These are phyloP conservation scores for Solanum virginianum DNA, from an alignment of 257 asterid species.

Conservation along the genomic window DNA sequence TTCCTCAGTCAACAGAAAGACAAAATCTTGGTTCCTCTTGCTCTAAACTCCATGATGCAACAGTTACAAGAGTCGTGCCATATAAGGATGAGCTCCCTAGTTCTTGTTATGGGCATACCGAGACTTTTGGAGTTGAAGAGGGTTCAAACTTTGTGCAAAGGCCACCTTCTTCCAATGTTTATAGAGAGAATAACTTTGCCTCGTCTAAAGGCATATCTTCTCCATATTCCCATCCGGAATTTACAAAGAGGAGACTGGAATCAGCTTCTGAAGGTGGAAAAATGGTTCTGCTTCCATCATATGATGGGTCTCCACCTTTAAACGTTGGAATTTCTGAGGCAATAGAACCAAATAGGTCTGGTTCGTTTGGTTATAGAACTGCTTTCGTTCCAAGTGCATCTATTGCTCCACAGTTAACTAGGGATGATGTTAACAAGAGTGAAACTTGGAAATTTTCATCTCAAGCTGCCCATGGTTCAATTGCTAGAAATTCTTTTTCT, in stretches of 20 bases:
- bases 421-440: constrained; percentile 2
- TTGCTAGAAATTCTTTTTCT: constrained; percentile 11
- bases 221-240: constrained; percentile 3
- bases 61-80: constrained; percentile 24
- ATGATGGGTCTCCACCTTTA: constrained; percentile 3
- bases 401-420: constrained; percentile 1
- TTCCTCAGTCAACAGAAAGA: constrained; percentile 2
- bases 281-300: background rate
- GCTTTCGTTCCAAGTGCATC: constrained; percentile 7
- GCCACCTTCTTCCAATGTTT: constrained; percentile 12
- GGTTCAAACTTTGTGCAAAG: constrained; percentile 12
- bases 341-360: constrained; percentile 15
- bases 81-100: constrained; percentile 17
- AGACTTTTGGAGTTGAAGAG: constrained; percentile 8
- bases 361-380: constrained; percentile 15
- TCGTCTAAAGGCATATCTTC: constrained; percentile 11
- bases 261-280: constrained; percentile 10
- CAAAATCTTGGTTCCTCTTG: constrained; percentile 9
- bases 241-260: constrained; percentile 12
- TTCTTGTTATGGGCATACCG: constrained; percentile 11
- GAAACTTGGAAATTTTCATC: constrained; percentile 1
- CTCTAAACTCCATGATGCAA: constrained; percentile 24
- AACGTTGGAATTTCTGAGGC: constrained; percentile 8
- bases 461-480: constrained; percentile 8
- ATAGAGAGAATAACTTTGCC: constrained; percentile 7